Evolutionary conservation across 148 eudicot species (phyloP).

Genomic region (Cornus controversa): DNA sequence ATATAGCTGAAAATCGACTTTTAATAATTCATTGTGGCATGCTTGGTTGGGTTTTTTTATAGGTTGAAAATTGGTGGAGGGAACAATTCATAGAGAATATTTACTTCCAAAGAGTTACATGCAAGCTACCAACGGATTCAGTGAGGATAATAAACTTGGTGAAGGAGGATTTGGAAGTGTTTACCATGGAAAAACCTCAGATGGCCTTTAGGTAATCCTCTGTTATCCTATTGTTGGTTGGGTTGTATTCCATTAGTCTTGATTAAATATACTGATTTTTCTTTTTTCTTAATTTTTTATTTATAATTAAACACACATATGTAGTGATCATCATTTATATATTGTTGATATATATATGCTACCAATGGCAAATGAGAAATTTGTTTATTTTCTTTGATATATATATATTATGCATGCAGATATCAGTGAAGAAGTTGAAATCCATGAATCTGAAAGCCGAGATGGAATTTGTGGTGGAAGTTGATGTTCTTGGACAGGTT

Average conservation of each 20-base stretch:
- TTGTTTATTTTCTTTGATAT: too few relatives aligned
- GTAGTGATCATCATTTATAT: too few relatives aligned
- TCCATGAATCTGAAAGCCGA: slow-evolving; percentile 46
- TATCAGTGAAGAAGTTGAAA: slow-evolving; percentile 49
- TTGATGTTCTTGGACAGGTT: slow-evolving; percentile 50
- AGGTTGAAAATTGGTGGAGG: slow-evolving; percentile 15
- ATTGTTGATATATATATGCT: too few relatives aligned
- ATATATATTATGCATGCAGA: slow-evolving; percentile 11
- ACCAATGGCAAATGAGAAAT: too few relatives aligned
- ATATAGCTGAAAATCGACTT: too few relatives aligned
- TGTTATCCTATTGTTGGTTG: too few relatives aligned
- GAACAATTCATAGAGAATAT: slow-evolving; percentile 34
- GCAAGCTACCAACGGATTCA: slow-evolving; percentile 48
- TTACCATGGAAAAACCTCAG: slow-evolving; percentile 51
- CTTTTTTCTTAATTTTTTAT: too few relatives aligned
- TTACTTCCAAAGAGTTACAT: slow-evolving; percentile 51
- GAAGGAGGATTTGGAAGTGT: slow-evolving; percentile 63
- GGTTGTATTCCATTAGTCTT: too few relatives aligned
- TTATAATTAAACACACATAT: too few relatives aligned
- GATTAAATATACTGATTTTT: too few relatives aligned
- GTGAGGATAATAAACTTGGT: slow-evolving; percentile 48
- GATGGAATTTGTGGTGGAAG: slow-evolving; percentile 60
- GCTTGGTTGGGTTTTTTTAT: background rate
- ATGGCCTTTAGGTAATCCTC: slow-evolving; percentile 42
- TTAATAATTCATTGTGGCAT: too few relatives aligned